phyloP scores from a whole-genome alignment of 257 asterid species.

The Henckelia pumila region DNA sequence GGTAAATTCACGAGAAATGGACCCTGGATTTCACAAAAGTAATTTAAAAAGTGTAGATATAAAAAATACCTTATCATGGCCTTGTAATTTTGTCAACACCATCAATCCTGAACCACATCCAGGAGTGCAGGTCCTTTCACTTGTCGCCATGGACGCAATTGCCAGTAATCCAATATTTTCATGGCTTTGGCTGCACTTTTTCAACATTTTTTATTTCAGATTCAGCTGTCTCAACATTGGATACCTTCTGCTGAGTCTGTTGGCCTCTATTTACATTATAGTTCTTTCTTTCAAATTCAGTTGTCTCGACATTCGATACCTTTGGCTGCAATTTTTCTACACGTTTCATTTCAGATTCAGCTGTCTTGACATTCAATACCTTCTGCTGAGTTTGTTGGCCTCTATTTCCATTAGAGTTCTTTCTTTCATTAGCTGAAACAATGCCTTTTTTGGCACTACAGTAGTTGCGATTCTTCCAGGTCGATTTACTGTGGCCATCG shows the following conservation, averaged over 20 bases:
- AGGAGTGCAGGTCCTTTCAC: constrained; percentile 46
- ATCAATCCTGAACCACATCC: constrained; percentile 51
- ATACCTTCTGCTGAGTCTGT: background rate
- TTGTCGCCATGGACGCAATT: constrained; percentile 47
- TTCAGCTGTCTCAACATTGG: constrained; percentile 14
- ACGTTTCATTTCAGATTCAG: no score
- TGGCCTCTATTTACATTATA: background rate
- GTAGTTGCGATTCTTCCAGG: constrained; percentile 28
- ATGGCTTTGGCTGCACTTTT: constrained; percentile 30
- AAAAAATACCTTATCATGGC: constrained; percentile 45
- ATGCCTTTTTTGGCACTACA: constrained; percentile 11
- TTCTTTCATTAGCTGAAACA: constrained; percentile 11
- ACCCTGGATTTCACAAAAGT: background rate
- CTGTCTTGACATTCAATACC: no score
- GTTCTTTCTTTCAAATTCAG: no score
- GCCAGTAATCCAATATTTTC: constrained; percentile 42
- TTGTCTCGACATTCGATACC: no score
- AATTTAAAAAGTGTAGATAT: background rate
- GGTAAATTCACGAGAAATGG: background rate
- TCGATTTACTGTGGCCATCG: background rate
- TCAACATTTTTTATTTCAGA: background rate
- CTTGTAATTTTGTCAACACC: constrained; percentile 46
- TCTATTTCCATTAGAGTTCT: no score
- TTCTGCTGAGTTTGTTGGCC: no score
- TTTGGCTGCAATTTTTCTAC: no score